Percentiles rank a stretch among this genome's conserved stretches.
These are phyloP conservation scores for Colletotrichum zoysiae DNA, from an alignment of 2,329 filamentous ascomycete species.

Conservation along the genomic window DNA sequence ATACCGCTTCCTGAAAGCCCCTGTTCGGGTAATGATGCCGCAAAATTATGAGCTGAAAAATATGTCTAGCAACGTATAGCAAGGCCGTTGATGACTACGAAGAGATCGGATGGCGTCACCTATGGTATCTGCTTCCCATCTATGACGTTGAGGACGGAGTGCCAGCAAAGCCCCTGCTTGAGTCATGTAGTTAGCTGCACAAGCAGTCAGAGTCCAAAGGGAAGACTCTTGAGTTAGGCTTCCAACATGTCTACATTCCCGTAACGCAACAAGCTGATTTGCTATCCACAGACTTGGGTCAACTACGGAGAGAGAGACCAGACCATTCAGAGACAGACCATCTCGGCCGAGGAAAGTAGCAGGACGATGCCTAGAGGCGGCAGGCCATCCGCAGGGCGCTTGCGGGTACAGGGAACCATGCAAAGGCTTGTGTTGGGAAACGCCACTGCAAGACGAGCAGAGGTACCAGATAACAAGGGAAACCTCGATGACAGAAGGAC, in stretches of 20 bases:
- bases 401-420: not conserved
- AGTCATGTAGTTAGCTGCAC: not conserved
- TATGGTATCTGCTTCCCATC: not conserved
- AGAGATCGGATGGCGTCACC: not conserved
- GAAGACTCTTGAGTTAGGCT: no score
- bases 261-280: not conserved
- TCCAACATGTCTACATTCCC: not conserved
- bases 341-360: not conserved
- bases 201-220: not conserved
- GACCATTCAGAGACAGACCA: not conserved
- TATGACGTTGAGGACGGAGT: not conserved
- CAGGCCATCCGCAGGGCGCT: not conserved
- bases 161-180: not conserved
- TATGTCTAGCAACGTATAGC: not conserved
- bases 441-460: constrained; percentile 15
- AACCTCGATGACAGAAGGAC: constrained; percentile 2
- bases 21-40: constrained; percentile 22
- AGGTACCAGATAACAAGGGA: not conserved
- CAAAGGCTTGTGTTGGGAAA: constrained; percentile 15
- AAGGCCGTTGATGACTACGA: not conserved
- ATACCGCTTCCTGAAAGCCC: not conserved
- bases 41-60: not conserved
- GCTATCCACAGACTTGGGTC: not conserved
- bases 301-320: not conserved
- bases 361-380: constrained; percentile 9